Percentiles rank a stretch among this genome's conserved stretches.
phyloP scores from a whole-genome alignment of 768 basidiomycete species.

The Auricularia sp. region DNA sequence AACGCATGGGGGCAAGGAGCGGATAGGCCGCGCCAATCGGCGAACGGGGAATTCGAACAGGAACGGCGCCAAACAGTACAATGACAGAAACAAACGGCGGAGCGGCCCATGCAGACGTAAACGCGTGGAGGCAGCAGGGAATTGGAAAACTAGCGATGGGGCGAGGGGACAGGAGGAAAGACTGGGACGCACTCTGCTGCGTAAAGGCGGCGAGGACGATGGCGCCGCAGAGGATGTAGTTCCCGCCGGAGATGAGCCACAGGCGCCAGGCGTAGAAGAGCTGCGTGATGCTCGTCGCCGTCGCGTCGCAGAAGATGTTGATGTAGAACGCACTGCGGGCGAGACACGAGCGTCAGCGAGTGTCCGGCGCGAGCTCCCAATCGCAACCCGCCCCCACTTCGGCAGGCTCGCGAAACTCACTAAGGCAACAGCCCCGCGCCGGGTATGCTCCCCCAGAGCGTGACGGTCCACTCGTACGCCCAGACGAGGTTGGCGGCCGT shows the following conservation, averaged over 20 bases:
- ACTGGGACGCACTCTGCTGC: background rate
- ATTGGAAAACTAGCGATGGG: no score
- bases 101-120: no score
- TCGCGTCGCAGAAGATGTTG: background rate
- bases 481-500: background rate
- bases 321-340: background rate
- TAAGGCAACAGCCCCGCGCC: background rate
- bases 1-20: no score
- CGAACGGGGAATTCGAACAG: no score
- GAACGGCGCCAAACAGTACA: no score
- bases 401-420: no score
- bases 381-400: no score
- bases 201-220: background rate
- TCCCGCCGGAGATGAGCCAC: background rate
- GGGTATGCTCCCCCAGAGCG: background rate
- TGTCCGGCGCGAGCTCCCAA: background rate
- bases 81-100: no score
- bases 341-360: background rate
- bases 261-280: slow-evolving; percentile 1
- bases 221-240: background rate
- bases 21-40: no score
- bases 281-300: background rate
- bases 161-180: no score
- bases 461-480: slow-evolving; percentile 1
- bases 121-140: no score